Base-by-base conservation (phyloP, 2,329 filamentous ascomycete species). In the Leptographium radiaticola region DNA sequence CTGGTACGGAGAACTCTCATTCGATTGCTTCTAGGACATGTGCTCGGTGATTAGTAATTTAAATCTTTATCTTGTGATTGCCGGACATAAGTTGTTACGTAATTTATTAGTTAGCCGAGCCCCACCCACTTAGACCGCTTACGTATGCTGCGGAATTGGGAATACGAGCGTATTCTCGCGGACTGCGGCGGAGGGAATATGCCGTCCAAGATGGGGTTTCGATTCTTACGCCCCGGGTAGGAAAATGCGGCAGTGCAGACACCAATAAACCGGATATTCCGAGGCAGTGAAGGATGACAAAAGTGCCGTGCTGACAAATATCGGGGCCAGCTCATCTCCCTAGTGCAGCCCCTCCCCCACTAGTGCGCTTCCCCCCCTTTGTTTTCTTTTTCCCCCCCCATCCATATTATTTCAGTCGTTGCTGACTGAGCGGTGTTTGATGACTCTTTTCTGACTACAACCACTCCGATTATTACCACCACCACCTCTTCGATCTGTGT, bases 361-460 rank as follows among this genome's bases (percentile, higher is more conserved):
- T 44, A 44, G 42, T 11, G n/a, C n/a, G n/a, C 16, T 49, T 40
- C 18, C 48, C 48, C 36, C 48, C 33, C 46, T 48, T 48, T 48
- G 46, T 43, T 33, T 38, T 38, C 3, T 31, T 52, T 50, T 38
- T 42, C 10, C 31, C 18, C 43, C 46, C 18, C 25, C n/a, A 12
- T 15, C 40, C 38, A 33, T 47, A 38, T 31, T 44, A 42, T 45
- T 45, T 31, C 31, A 33, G 20, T 50, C 36, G n/a, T 46, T 57
- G 56, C 54, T 57, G 56, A 57, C 56, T 57, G 56, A 56, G 56
- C 56, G 44, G 8, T n/a, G 44, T 55, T 45, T 49, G 53, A 53
- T 57, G 53, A 57, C 56, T 55, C 48, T 49, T 48, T 55, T 53
- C 55, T 55, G 55, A 57, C 55, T 57, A n/a, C n/a, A n/a, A n/a